These are phyloP conservation scores for Schizothecium vesticola DNA, from an alignment of 495 filamentous ascomycete genomes.

Conservation along the genomic window DNA sequence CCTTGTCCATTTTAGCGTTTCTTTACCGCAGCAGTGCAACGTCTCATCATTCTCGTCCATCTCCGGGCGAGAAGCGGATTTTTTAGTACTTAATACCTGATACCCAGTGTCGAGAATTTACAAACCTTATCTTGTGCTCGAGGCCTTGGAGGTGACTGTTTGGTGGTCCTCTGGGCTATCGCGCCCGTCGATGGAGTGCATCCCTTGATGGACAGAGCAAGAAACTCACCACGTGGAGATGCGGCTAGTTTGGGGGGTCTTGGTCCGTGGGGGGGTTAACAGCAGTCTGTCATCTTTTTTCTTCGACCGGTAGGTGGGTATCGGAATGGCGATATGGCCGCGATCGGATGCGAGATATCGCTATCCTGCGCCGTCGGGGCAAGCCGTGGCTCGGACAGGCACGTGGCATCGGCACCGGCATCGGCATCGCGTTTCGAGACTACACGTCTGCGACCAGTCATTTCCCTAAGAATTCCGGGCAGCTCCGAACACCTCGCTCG, in stretches of 20 bases:
- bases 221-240: no score
- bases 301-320: not conserved
- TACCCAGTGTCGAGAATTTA: not conserved
- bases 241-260: not conserved
- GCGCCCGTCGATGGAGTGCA: not conserved
- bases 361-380: not conserved
- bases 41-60: not conserved
- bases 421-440: not conserved
- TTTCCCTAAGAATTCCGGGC: not conserved
- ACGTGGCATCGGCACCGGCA: not conserved
- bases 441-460: not conserved
- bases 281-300: not conserved
- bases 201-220: no score
- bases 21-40: not conserved
- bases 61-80: slow-evolving; percentile 3
- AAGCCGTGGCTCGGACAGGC: not conserved
- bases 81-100: not conserved
- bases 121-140: not conserved
- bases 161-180: no score
- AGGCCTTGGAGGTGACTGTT: not conserved
- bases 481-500: not conserved
- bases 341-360: not conserved
- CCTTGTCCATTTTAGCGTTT: slow-evolving; percentile 11
- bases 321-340: not conserved
- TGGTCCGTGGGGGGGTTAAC: not conserved